Evolutionary conservation across 75 land plant genomes (phyloP).

Genomic region (Selaginella moellendorffii): DNA sequence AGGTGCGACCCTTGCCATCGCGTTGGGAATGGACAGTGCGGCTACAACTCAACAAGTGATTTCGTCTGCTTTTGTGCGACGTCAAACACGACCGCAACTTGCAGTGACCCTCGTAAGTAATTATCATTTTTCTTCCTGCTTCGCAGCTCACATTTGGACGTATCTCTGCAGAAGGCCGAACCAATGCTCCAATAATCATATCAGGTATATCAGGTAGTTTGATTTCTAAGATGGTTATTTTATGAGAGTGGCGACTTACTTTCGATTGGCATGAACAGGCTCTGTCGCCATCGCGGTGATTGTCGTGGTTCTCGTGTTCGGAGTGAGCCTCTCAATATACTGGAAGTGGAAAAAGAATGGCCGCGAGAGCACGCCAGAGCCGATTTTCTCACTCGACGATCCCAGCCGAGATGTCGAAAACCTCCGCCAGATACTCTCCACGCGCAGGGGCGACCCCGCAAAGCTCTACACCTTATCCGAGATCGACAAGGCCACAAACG

Average conservation of each 20-base stretch:
- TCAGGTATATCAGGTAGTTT: no score
- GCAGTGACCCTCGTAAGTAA: no score
- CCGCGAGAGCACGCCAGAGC: background rate
- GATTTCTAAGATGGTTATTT: no score
- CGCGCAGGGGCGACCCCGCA: background rate
- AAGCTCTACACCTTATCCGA: conserved; percentile 36
- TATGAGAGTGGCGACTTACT: no score
- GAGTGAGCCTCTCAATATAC: background rate
- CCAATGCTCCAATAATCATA: no score
- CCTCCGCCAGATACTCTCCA: background rate
- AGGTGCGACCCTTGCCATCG: no score
- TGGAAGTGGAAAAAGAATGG: conserved; percentile 8
- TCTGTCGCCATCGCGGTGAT: background rate
- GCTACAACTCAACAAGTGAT: background rate
- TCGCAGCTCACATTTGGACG: no score
- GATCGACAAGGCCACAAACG: conserved; percentile 50
- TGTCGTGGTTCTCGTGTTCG: conserved; percentile 3
- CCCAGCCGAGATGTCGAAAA: background rate
- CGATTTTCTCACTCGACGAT: background rate
- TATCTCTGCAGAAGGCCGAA: no score
- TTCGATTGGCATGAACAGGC: background rate
- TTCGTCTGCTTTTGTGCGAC: background rate
- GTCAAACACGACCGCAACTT: background rate
- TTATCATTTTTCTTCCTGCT: no score
- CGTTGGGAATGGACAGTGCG: background rate